These are phyloP conservation scores for Penicillium lividum DNA, from an alignment of 495 filamentous ascomycete species.

Conservation along the genomic window DNA sequence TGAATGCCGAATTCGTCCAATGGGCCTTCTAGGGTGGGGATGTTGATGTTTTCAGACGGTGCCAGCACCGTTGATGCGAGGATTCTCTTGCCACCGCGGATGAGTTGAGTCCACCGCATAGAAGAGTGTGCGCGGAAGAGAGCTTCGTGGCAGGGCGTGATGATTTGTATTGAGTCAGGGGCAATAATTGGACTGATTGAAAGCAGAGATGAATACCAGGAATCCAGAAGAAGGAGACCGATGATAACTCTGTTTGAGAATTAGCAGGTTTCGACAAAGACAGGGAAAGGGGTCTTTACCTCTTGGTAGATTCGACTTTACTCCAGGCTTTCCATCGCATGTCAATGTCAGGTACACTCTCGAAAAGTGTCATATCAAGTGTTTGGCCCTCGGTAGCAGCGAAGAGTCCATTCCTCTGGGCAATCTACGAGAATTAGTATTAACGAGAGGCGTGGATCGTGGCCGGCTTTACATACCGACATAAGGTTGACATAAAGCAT, in stretches of 20 bases:
- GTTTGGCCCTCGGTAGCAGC: conserved; percentile 47
- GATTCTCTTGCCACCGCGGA: conserved; percentile 39
- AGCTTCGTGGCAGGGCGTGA: conserved; percentile 47
- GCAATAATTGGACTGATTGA: conserved; percentile 50
- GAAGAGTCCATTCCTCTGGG: conserved; percentile 54
- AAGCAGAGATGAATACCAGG: conserved; percentile 52
- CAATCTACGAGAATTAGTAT: conserved; percentile 32
- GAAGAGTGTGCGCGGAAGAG: conserved; percentile 50
- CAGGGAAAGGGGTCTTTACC: conserved; percentile 29
- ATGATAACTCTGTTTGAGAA: conserved; percentile 38
- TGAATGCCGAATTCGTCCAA: conserved; percentile 44
- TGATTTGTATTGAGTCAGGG: conserved; percentile 50
- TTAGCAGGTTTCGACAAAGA: neutral
- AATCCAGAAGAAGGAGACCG: conserved; percentile 51
- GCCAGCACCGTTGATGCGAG: conserved; percentile 42
- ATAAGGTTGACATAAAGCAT: conserved; percentile 55
- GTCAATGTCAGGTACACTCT: conserved; percentile 48
- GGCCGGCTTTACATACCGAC: conserved; percentile 35
- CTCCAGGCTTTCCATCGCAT: conserved; percentile 56
- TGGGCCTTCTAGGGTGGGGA: conserved; percentile 38
- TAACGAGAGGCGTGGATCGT: neutral
- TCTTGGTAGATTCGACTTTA: conserved; percentile 52
- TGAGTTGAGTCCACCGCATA: conserved; percentile 49
- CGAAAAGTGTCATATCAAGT: conserved; percentile 48
- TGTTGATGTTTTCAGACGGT: conserved; percentile 38